Evolutionary conservation across 768 basidiomycete genomes (phyloP).

Genomic region (Boletus rufocinnamomeus): DNA sequence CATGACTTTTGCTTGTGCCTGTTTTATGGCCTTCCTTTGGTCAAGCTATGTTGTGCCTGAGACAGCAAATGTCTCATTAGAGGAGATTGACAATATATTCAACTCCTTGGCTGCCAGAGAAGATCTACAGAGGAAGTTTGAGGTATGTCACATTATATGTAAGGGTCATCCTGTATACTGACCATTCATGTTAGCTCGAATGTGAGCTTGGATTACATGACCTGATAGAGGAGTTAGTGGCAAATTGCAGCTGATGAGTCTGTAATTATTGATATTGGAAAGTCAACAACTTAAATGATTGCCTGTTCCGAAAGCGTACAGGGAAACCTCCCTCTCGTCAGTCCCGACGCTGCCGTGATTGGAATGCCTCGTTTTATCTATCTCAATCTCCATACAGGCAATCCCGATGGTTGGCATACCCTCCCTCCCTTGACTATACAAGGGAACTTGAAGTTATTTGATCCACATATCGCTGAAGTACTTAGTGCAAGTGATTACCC

Average conservation of each 20-base stretch:
- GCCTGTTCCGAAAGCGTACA: conserved; percentile 35
- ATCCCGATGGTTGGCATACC: conserved; percentile 43
- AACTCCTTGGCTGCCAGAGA: conserved; percentile 56
- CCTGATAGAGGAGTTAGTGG: conserved; percentile 43
- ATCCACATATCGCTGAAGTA: conserved; percentile 31
- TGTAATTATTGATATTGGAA: neutral
- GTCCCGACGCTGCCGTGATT: conserved; percentile 33
- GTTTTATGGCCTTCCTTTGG: conserved; percentile 71
- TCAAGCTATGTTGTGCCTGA: conserved; percentile 69
- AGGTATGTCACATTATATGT: conserved; percentile 42
- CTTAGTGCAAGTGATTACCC: conserved; percentile 31
- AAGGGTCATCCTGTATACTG: neutral
- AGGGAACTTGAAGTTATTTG: conserved; percentile 41
- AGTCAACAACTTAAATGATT: neutral
- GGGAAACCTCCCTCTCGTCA: conserved; percentile 35
- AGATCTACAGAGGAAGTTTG: conserved; percentile 49
- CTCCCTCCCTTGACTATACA: conserved; percentile 27
- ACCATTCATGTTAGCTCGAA: conserved; percentile 49
- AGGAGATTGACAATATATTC: conserved; percentile 75
- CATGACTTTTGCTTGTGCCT: conserved; percentile 62
- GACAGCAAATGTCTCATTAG: conserved; percentile 73
- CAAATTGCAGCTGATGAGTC: conserved; percentile 13
- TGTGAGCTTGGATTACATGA: conserved; percentile 52
- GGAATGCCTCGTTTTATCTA: neutral
- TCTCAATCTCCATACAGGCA: conserved; percentile 22